These are phyloP conservation scores for Neltuma alba DNA, from an alignment of 306 rosid species.

Conservation along the genomic window DNA sequence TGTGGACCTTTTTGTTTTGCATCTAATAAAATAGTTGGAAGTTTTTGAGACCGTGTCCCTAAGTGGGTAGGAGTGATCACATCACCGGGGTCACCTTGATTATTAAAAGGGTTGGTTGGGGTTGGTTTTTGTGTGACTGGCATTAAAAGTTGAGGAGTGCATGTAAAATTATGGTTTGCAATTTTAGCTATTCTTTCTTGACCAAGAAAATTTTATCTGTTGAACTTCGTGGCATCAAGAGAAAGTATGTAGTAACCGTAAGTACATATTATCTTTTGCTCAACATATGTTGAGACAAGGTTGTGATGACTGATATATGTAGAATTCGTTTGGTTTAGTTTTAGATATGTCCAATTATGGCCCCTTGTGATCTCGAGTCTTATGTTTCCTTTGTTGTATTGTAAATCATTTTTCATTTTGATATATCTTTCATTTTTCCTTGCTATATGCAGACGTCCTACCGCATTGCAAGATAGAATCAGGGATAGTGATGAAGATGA, in stretches of 20 bases:
- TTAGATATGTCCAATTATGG: not conserved
- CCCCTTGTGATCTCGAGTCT: not conserved
- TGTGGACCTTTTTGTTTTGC: conserved; percentile 9
- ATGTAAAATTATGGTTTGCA: not conserved
- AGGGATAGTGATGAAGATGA: conserved; percentile 98
- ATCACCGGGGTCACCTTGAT: not conserved
- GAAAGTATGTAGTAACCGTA: not conserved
- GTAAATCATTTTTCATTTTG: conserved; percentile 13
- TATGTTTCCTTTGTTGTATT: not conserved
- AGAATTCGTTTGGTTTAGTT: not conserved
- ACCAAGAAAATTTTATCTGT: not conserved
- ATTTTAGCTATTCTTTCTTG: not conserved
- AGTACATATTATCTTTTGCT: not conserved
- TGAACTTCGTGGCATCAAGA: not conserved
- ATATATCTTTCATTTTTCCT: conserved; percentile 19
- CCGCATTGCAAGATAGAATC: conserved; percentile 91
- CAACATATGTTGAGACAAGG: not conserved
- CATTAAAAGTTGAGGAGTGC: conserved; percentile 21
- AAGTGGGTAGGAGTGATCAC: not conserved
- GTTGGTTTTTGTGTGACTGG: conserved; percentile 19
- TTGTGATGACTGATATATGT: not conserved
- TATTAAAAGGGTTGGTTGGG: conserved; percentile 8
- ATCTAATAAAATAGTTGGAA: not conserved
- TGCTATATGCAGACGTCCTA: conserved; percentile 74
- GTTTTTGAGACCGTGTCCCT: conserved; percentile 6